Conservation (phyloP, 495 filamentous ascomycete species). For the Hypoxylon rickii region DNA sequence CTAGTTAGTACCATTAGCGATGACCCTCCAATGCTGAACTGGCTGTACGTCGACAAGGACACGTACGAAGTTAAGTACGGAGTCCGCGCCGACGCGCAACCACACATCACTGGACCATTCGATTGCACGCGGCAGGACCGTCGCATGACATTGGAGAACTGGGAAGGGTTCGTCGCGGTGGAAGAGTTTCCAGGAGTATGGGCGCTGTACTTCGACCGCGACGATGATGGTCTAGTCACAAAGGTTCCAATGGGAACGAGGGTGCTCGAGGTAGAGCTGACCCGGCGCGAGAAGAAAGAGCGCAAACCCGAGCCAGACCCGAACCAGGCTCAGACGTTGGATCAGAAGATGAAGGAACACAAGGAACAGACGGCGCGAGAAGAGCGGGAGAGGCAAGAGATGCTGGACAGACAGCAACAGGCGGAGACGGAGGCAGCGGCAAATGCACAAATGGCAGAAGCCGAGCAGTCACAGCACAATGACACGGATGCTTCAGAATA, state of each 20-base stretch:
- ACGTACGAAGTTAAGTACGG: slow-evolving; percentile 62
- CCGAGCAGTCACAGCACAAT: not conserved
- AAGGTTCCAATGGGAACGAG: slow-evolving; percentile 41
- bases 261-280: slow-evolving; percentile 45
- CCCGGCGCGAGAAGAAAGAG: slow-evolving; percentile 45
- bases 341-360: slow-evolving; percentile 39
- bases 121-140: slow-evolving; percentile 59
- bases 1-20: slow-evolving; percentile 62
- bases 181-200: slow-evolving; percentile 44
- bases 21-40: slow-evolving; percentile 65
- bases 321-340: slow-evolving; percentile 31
- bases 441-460: not conserved
- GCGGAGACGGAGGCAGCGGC: not conserved
- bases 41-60: slow-evolving; percentile 65
- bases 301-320: slow-evolving; percentile 38
- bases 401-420: slow-evolving; percentile 17
- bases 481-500: not conserved
- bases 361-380: slow-evolving; percentile 33
- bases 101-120: slow-evolving; percentile 60
- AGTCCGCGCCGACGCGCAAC: slow-evolving; percentile 50
- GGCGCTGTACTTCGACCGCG: slow-evolving; percentile 51
- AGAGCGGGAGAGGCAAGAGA: slow-evolving; percentile 28
- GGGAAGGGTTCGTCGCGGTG: slow-evolving; percentile 51
- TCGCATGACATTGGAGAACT: slow-evolving; percentile 58
- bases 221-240: slow-evolving; percentile 48